Conservation (phyloP, 805 yeast species). For the Candida palmyrensis region DNA sequence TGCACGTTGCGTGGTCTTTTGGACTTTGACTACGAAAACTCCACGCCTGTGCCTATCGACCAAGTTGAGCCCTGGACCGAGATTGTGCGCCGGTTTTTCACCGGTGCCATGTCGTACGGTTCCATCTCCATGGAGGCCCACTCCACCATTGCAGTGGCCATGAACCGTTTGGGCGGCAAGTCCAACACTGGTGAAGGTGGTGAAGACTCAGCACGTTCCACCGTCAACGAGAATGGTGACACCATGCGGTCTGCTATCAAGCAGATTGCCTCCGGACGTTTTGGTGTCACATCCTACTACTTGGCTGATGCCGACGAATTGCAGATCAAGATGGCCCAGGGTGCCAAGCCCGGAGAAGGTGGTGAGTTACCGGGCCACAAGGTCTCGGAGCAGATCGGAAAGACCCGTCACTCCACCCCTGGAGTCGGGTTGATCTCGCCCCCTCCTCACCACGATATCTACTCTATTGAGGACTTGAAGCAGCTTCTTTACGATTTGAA, state of each 20-base stretch:
- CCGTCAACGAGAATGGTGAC: slow-evolving; percentile 79
- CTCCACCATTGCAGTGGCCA: slow-evolving; percentile 95
- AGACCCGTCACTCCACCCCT: slow-evolving; percentile 93
- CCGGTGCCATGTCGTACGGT: slow-evolving; percentile 99
- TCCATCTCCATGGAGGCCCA: slow-evolving; percentile 98
- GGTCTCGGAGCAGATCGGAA: slow-evolving; percentile 82
- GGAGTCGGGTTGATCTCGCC: slow-evolving; percentile 97
- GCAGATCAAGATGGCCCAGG: slow-evolving; percentile 98
- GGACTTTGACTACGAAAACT: slow-evolving; percentile 76
- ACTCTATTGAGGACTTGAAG: slow-evolving; percentile 95
- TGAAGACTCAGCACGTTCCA: slow-evolving; percentile 90
- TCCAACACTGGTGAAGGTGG: slow-evolving; percentile 99
- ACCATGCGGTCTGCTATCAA: slow-evolving; percentile 98
- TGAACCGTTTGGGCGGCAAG: slow-evolving; percentile 97
- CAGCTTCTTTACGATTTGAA: slow-evolving; percentile 94
- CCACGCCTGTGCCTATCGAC: slow-evolving; percentile 82
- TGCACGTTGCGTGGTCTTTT: slow-evolving; percentile 93
- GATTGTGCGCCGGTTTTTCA: slow-evolving; percentile 91
- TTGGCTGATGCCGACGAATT: slow-evolving; percentile 95
- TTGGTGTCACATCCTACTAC: slow-evolving; percentile 95
- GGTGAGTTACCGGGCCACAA: slow-evolving; percentile 97
- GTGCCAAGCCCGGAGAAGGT: slow-evolving; percentile 99
- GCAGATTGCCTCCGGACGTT: slow-evolving; percentile 96
- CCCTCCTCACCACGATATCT: slow-evolving; percentile 98
- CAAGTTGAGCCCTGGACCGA: slow-evolving; percentile 99